A percentile compares a stretch with the other conserved stretches of the same genome.
Evolutionary conservation across 208 protist species (phyloP).

Genomic region (Angomonas ambiguus): DNA sequence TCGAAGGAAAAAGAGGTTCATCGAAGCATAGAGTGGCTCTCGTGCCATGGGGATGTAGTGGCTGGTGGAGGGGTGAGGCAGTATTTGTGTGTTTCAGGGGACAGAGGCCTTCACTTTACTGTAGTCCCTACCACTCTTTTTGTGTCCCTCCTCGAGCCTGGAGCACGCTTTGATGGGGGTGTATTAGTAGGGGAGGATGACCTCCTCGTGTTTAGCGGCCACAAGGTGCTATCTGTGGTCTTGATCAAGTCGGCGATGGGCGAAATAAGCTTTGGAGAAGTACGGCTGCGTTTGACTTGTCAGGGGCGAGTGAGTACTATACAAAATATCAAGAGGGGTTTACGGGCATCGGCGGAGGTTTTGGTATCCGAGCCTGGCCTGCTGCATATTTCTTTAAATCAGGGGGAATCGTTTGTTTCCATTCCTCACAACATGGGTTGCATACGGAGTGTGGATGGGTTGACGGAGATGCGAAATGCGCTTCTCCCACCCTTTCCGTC

Average conservation of each 20-base stretch:
- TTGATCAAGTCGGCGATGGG: not conserved
- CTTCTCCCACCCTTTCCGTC: conserved; percentile 21
- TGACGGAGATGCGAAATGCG: conserved; percentile 19
- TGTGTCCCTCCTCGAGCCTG: not conserved
- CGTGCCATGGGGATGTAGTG: not conserved
- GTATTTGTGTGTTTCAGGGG: not conserved
- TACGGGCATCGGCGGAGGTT: conserved; percentile 10
- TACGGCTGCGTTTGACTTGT: conserved; percentile 1
- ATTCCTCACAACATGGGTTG: conserved; percentile 61
- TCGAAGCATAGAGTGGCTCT: not conserved
- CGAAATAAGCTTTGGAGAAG: not conserved
- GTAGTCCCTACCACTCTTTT: not conserved
- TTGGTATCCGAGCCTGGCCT: conserved; percentile 38
- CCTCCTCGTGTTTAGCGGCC: not conserved
- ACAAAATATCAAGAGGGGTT: not conserved
- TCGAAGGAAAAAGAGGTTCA: not conserved
- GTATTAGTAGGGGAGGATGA: not conserved
- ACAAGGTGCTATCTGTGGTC: not conserved
- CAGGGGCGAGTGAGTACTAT: conserved; percentile 15
- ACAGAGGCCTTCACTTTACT: not conserved
- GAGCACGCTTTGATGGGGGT: not conserved
- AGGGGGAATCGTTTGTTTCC: conserved; percentile 36
- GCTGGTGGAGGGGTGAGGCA: not conserved
- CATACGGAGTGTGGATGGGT: conserved; percentile 36
- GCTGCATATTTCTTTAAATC: conserved; percentile 63